Evolutionary conservation across 352 stramenopile genomes (phyloP).

Genomic region (Aphanomyces euteiches): DNA sequence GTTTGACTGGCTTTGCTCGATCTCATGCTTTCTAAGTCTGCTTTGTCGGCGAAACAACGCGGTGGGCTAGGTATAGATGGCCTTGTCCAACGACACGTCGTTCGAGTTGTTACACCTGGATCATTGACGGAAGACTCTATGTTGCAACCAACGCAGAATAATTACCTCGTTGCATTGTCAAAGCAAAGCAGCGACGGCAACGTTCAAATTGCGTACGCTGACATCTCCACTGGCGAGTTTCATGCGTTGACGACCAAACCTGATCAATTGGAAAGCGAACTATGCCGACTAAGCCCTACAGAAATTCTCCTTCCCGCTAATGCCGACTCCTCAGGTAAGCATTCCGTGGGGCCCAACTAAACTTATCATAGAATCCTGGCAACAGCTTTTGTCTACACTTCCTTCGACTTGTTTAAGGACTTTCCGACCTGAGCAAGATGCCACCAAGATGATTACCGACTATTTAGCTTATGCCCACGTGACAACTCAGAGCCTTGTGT

Average conservation of each 20-base stretch:
- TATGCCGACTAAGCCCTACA: conserved; percentile 60
- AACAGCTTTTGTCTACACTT: too few relatives aligned
- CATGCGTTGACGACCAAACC: conserved; percentile 51
- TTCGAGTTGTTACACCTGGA: conserved; percentile 68
- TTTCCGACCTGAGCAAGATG: conserved; percentile 33
- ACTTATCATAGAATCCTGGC: too few relatives aligned
- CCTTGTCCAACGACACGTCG: conserved; percentile 70
- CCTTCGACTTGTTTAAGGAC: neutral
- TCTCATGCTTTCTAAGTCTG: conserved; percentile 38
- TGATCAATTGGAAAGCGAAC: conserved; percentile 55
- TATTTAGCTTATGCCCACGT: conserved; percentile 63
- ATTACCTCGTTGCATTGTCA: conserved; percentile 64
- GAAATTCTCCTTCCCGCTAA: conserved; percentile 60
- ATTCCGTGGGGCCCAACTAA: too few relatives aligned
- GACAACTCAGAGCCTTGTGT: conserved; percentile 36
- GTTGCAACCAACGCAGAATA: conserved; percentile 71
- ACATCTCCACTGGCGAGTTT: conserved; percentile 77
- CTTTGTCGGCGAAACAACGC: conserved; percentile 44
- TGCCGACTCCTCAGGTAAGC: neutral
- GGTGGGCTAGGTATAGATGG: conserved; percentile 42
- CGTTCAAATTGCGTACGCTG: conserved; percentile 66
- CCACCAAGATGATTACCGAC: conserved; percentile 53
- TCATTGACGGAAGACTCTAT: conserved; percentile 76
- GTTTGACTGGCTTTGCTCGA: neutral
- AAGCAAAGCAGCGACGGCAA: conserved; percentile 19